A percentile compares a stretch with the other conserved stretches of the same genome.
Conservation (phyloP, 768 basidiomycete genomes). For the Pulveroboletus sp. region DNA sequence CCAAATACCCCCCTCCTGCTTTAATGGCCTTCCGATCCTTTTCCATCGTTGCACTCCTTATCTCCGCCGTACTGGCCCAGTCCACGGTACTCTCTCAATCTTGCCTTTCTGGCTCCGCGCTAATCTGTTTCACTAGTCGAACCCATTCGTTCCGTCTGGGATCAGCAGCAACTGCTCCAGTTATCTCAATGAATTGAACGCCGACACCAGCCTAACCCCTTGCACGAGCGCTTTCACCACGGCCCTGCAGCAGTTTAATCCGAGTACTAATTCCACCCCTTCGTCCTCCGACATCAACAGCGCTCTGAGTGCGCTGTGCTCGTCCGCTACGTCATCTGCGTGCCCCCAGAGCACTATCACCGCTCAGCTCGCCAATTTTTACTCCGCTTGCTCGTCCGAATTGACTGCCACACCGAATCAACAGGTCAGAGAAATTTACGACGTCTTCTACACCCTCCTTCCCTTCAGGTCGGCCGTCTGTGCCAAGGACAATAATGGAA, state of each 20-base stretch:
- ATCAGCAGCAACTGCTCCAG: slow-evolving; percentile 50
- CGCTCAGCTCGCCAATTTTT: slow-evolving; percentile 61
- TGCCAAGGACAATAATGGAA: slow-evolving; percentile 62
- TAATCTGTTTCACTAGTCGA: slow-evolving; percentile 28
- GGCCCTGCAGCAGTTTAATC: slow-evolving; percentile 52
- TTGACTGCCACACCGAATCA: slow-evolving; percentile 47
- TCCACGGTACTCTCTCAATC: slow-evolving; percentile 34
- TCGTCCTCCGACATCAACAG: slow-evolving; percentile 42
- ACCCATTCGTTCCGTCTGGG: slow-evolving; percentile 62
- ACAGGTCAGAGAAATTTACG: slow-evolving; percentile 65
- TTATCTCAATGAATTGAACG: slow-evolving; percentile 64
- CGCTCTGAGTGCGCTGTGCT: slow-evolving; percentile 57
- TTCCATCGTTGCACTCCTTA: slow-evolving; percentile 46
- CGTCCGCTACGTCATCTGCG: slow-evolving; percentile 34
- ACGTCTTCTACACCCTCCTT: slow-evolving; percentile 65
- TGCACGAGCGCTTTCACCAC: slow-evolving; percentile 63
- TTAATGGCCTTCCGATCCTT: slow-evolving; percentile 47
- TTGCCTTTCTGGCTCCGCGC: background rate
- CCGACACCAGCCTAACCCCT: slow-evolving; percentile 45
- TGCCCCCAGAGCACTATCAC: slow-evolving; percentile 62
- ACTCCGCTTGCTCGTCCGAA: slow-evolving; percentile 65
- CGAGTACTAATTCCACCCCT: slow-evolving; percentile 37
- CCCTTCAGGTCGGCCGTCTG: slow-evolving; percentile 71
- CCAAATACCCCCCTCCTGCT: slow-evolving; percentile 7
- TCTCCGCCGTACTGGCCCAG: slow-evolving; percentile 50